Evolutionary conservation across 768 basidiomycete species (phyloP).

Genomic region (Trametes coccinea): DNA sequence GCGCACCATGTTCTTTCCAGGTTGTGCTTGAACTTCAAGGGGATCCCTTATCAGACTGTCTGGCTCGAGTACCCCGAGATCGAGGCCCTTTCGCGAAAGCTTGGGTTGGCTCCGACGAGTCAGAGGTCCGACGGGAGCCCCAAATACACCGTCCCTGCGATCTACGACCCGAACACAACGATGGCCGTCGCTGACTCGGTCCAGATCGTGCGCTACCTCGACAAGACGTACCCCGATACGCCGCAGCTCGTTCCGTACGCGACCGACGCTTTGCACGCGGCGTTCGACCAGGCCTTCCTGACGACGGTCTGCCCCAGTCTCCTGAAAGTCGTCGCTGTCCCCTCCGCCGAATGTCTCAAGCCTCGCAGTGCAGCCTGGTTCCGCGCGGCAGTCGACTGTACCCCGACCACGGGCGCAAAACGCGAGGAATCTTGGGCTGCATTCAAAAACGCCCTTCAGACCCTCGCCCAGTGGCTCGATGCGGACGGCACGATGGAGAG

Average conservation of each 20-base stretch:
- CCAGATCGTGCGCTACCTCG: slow-evolving; percentile 32
- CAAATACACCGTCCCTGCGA: slow-evolving; percentile 31
- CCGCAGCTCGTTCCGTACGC: slow-evolving; percentile 37
- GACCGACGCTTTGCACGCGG: slow-evolving; percentile 31
- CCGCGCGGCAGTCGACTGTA: slow-evolving; percentile 34
- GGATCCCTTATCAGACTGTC: too few species aligned
- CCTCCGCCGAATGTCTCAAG: slow-evolving; percentile 31
- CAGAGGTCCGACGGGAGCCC: slow-evolving; percentile 26
- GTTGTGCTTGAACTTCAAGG: too few species aligned
- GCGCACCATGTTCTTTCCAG: too few species aligned
- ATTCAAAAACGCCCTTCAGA: slow-evolving; percentile 27
- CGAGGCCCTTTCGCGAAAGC: slow-evolving; percentile 33
- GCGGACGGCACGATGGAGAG: slow-evolving; percentile 29
- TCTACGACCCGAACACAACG: slow-evolving; percentile 31
- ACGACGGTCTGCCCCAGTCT: not conserved
- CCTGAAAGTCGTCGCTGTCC: slow-evolving; percentile 8
- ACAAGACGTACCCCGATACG: slow-evolving; percentile 33
- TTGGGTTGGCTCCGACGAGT: slow-evolving; percentile 38
- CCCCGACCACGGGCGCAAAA: slow-evolving; percentile 28
- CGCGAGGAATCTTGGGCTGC: slow-evolving; percentile 34
- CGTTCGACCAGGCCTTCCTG: slow-evolving; percentile 21
- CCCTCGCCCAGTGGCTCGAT: slow-evolving; percentile 34
- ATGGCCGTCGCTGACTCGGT: slow-evolving; percentile 28
- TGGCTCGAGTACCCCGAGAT: slow-evolving; percentile 22
- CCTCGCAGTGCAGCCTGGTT: slow-evolving; percentile 42